Evolutionary conservation across 2,329 filamentous ascomycete genomes (phyloP).

Genomic region (Colletotrichum abscissum): DNA sequence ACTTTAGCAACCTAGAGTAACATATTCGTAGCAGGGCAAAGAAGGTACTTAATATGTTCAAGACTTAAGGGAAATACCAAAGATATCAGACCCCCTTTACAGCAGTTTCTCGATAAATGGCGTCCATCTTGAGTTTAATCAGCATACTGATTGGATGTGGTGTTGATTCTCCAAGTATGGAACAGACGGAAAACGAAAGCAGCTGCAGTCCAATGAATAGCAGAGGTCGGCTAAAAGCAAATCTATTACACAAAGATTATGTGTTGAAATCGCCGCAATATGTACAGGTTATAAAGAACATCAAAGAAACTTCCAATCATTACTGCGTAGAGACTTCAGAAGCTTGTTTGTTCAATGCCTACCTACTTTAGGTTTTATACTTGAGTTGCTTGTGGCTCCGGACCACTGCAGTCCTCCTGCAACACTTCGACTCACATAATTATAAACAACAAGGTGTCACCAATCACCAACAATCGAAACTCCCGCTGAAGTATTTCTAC

Average conservation of each 20-base stretch:
- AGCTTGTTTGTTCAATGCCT: not conserved
- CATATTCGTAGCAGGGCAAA: too few species aligned
- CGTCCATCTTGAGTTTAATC: too few species aligned
- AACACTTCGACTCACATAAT: not conserved
- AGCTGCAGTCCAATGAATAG: not conserved
- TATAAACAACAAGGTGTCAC: not conserved
- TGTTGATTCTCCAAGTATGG: too few species aligned
- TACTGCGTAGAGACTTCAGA: not conserved
- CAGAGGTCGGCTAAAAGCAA: not conserved
- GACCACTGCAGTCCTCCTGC: not conserved
- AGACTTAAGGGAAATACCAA: too few species aligned
- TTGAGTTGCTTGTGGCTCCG: not conserved
- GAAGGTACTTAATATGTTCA: too few species aligned
- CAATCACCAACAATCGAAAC: not conserved
- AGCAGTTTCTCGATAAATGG: too few species aligned
- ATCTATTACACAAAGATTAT: not conserved
- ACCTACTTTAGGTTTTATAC: not conserved
- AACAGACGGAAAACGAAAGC: not conserved
- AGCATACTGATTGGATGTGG: too few species aligned
- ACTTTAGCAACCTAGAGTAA: too few species aligned
- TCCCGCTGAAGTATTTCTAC: not conserved
- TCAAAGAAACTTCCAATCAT: not conserved
- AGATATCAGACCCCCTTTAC: too few species aligned
- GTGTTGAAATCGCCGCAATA: too few species aligned
- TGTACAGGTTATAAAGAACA: not conserved